Evolutionary conservation across 495 filamentous ascomycete genomes (phyloP).

Genomic region (Opeltia flavorubescens): DNA sequence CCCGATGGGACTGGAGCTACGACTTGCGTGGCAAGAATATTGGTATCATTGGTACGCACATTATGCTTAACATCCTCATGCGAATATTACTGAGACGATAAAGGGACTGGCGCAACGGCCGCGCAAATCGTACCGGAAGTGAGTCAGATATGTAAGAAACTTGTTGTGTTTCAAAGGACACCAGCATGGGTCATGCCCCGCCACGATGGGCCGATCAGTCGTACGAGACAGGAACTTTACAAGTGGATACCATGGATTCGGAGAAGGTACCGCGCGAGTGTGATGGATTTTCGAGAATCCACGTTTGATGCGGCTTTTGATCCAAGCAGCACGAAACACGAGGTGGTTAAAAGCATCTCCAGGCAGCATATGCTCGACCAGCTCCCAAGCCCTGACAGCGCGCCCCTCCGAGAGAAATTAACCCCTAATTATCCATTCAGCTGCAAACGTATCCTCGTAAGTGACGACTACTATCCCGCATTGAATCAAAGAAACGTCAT

Average conservation of each 20-base stretch:
- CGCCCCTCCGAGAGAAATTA: neutral
- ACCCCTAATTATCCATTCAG: neutral
- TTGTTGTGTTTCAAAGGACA: slow-evolving; percentile 55
- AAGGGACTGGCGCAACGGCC: slow-evolving; percentile 52
- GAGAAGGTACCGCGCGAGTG: slow-evolving; percentile 29
- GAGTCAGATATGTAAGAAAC: slow-evolving; percentile 35
- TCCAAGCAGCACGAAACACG: slow-evolving; percentile 1
- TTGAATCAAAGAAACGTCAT: slow-evolving; percentile 28
- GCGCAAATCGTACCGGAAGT: slow-evolving; percentile 59
- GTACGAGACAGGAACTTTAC: slow-evolving; percentile 32
- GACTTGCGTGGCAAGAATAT: slow-evolving; percentile 20
- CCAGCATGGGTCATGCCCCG: slow-evolving; percentile 52
- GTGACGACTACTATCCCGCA: slow-evolving; percentile 33
- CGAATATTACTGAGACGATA: no score
- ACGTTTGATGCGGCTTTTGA: slow-evolving; percentile 2
- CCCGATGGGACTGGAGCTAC: slow-evolving; percentile 27
- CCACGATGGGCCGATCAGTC: slow-evolving; percentile 33
- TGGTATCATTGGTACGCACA: slow-evolving; percentile 14
- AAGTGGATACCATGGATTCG: slow-evolving; percentile 15
- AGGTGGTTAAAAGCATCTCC: neutral
- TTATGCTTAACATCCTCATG: no score
- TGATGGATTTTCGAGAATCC: slow-evolving; percentile 28
- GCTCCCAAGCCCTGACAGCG: neutral
- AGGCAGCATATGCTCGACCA: slow-evolving; percentile 1
- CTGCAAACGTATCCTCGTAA: neutral